Evolutionary conservation across 2,329 filamentous ascomycete species (phyloP).

Genomic region (Nemania serpens): DNA sequence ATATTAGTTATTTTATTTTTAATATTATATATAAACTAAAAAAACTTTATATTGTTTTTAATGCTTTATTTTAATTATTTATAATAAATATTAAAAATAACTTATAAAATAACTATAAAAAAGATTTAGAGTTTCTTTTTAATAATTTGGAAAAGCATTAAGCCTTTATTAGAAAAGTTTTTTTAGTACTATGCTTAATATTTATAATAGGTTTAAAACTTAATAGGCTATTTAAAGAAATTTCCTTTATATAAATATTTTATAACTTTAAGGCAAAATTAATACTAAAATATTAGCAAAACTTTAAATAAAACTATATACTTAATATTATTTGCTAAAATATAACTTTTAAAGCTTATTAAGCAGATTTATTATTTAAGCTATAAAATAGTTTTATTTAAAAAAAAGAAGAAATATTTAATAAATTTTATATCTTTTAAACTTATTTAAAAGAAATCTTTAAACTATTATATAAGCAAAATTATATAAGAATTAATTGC

Average conservation of each 20-base stretch:
- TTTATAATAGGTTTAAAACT: background rate
- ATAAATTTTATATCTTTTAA: conserved; percentile 1
- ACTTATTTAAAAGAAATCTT: background rate
- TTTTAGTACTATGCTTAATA: background rate
- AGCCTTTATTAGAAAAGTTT: background rate
- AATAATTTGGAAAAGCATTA: background rate
- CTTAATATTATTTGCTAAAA: no score
- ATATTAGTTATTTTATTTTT: conserved; percentile 6
- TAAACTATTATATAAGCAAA: no score
- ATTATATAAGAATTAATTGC: background rate
- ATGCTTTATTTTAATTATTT: conserved; percentile 6
- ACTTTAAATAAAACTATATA: no score
- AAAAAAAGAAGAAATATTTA: conserved; percentile 2
- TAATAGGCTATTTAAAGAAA: background rate
- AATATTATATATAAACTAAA: conserved; percentile 11
- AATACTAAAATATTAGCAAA: no score
- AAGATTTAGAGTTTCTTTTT: no score
- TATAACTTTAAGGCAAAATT: no score
- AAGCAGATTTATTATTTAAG: conserved; percentile 1
- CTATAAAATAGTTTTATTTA: conserved; percentile 7
- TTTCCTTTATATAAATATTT: no score
- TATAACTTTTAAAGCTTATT: no score
- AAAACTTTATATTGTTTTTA: conserved; percentile 11
- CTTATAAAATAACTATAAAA: no score
- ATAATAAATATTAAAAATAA: background rate